A percentile compares a stretch with the other conserved stretches of the same genome.
phyloP scores from a whole-genome alignment of 2,329 filamentous ascomycete species.

The Fusarium phyllophilum region DNA sequence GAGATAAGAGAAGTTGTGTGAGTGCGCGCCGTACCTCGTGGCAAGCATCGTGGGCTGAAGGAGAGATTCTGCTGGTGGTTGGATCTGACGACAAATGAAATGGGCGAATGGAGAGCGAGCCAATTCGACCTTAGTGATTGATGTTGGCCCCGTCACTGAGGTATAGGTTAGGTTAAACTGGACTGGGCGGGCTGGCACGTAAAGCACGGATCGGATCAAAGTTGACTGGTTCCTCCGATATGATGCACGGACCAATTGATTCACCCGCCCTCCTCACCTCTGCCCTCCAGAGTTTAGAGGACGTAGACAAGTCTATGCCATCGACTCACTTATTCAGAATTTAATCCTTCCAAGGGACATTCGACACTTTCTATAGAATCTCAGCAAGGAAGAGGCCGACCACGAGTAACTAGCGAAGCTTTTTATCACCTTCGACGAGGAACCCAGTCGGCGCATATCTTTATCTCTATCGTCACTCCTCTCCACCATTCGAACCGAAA shows the following conservation, averaged over 20 bases:
- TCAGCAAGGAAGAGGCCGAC: neutral
- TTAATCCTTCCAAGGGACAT: slow-evolving; percentile 8
- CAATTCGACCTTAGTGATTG: slow-evolving; percentile 42
- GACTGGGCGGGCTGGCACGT: neutral
- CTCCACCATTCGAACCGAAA: slow-evolving; percentile 34
- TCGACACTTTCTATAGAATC: slow-evolving; percentile 1
- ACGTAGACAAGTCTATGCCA: slow-evolving; percentile 10
- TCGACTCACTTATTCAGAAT: slow-evolving; percentile 19
- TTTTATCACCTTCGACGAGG: neutral
- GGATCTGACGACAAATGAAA: slow-evolving; percentile 44
- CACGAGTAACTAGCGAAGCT: neutral
- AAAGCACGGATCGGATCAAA: slow-evolving; percentile 37
- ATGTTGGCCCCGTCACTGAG: slow-evolving; percentile 17
- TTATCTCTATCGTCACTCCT: slow-evolving; percentile 26
- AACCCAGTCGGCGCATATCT: slow-evolving; percentile 16
- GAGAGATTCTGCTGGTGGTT: slow-evolving; percentile 40
- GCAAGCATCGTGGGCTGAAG: slow-evolving; percentile 51
- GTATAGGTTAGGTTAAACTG: slow-evolving; percentile 11
- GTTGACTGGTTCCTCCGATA: slow-evolving; percentile 37
- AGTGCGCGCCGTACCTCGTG: slow-evolving; percentile 48
- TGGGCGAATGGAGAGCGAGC: slow-evolving; percentile 46
- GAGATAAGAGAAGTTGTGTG: neutral
- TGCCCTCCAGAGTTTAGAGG: slow-evolving; percentile 28
- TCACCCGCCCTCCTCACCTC: slow-evolving; percentile 34
- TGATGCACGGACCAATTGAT: slow-evolving; percentile 34